These are phyloP conservation scores for Gamsiella multidivaricata DNA, from an alignment of 192 early-diverging fungal species.

Conservation along the genomic window DNA sequence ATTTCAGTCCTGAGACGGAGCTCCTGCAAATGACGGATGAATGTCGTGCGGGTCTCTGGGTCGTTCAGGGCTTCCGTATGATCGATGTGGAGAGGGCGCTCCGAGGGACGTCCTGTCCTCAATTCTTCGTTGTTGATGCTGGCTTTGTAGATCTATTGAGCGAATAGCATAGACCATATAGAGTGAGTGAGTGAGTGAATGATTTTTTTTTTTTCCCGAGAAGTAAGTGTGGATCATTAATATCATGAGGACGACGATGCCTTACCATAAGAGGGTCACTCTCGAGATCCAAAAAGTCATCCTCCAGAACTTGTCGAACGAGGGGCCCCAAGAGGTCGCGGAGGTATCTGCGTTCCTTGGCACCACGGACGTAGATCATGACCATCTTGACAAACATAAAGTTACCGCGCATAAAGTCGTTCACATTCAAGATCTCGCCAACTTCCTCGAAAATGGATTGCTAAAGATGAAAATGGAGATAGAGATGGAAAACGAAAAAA, in stretches of 20 bases:
- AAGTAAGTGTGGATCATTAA: neutral
- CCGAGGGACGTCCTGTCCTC: slow-evolving; percentile 83
- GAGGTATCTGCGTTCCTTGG: slow-evolving; percentile 94
- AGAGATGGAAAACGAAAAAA: neutral
- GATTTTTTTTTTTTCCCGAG: neutral
- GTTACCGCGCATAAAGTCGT: slow-evolving; percentile 95
- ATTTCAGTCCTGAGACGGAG: slow-evolving; percentile 84
- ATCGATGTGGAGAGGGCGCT: slow-evolving; percentile 78
- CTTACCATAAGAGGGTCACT: slow-evolving; percentile 81
- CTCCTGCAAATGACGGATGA: slow-evolving; percentile 77
- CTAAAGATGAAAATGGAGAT: slow-evolving; percentile 24
- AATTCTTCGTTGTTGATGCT: slow-evolving; percentile 92
- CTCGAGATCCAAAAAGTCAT: slow-evolving; percentile 87
- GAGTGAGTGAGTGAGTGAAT: neutral
- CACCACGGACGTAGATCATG: slow-evolving; percentile 93
- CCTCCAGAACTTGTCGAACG: slow-evolving; percentile 81
- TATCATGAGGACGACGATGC: neutral
- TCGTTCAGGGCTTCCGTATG: slow-evolving; percentile 86
- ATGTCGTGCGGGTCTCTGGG: slow-evolving; percentile 76
- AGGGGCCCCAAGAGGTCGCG: slow-evolving; percentile 85
- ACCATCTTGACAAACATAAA: slow-evolving; percentile 98
- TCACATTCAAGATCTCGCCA: slow-evolving; percentile 79
- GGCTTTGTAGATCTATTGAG: slow-evolving; percentile 83
- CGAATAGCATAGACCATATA: neutral
- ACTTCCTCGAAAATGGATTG: slow-evolving; percentile 90